A percentile compares a stretch with the other conserved stretches of the same genome.
These are phyloP conservation scores for Shiraia sp. DNA, from an alignment of 2,329 filamentous ascomycete species.

Conservation along the genomic window DNA sequence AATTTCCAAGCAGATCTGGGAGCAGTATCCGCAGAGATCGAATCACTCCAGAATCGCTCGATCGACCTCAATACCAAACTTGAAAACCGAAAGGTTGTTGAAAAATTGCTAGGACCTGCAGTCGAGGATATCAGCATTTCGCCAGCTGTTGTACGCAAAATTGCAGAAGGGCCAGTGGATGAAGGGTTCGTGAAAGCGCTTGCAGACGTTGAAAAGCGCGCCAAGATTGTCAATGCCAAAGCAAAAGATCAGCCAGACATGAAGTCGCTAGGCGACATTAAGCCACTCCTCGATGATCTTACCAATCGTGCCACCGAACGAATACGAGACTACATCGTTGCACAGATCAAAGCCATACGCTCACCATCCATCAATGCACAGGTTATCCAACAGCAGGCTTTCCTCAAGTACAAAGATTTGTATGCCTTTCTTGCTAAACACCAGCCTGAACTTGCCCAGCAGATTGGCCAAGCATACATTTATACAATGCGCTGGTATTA, in stretches of 20 bases:
- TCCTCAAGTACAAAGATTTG: conserved; percentile 85
- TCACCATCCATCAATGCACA: conserved; percentile 97
- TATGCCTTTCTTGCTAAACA: conserved; percentile 83
- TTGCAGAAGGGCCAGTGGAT: conserved; percentile 86
- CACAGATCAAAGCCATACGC: conserved; percentile 89
- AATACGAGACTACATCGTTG: conserved; percentile 90
- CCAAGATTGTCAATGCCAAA: conserved; percentile 71
- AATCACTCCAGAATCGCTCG: conserved; percentile 86
- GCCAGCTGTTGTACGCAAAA: conserved; percentile 79
- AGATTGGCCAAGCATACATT: conserved; percentile 91
- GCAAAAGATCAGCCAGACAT: conserved; percentile 60
- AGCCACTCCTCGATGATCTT: conserved; percentile 81
- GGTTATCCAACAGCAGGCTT: conserved; percentile 91
- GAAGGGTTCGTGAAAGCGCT: conserved; percentile 84
- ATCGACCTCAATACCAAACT: conserved; percentile 79
- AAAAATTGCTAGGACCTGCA: conserved; percentile 82
- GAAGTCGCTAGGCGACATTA: conserved; percentile 81
- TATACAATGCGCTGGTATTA: conserved; percentile 99
- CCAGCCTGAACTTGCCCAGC: conserved; percentile 80
- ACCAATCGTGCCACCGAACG: conserved; percentile 88
- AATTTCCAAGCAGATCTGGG: conserved; percentile 94
- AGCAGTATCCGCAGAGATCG: conserved; percentile 90
- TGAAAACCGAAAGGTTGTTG: conserved; percentile 86
- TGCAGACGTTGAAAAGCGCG: conserved; percentile 80
- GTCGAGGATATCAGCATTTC: conserved; percentile 92